Base-by-base conservation (phyloP, 805 yeast genomes). In the Barnettozyma siamensis region DNA sequence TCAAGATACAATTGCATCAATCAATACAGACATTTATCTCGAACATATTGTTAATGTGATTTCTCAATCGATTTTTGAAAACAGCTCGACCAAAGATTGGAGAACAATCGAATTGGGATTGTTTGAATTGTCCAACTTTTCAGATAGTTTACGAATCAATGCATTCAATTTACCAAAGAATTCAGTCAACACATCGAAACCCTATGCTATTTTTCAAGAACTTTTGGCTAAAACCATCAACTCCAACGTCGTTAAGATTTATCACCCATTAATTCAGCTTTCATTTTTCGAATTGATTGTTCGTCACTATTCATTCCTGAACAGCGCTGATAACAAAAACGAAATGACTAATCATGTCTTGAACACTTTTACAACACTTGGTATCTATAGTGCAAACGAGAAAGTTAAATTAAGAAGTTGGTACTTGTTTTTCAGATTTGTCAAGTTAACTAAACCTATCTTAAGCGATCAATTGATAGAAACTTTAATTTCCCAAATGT, bases 361-460 rank as follows among this genome's bases (percentile, higher is more conserved):
- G 43, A 84, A 85, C 51, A 73, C 85, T 18, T 91, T 93, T 58
- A 77, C 88, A 34, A 78, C 93, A 15, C 73, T 81, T 51, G 98
- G 97, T 13, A 75, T 91, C 46, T 88, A 87, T 60, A 87, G 83
- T 63, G 68, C 72, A 5, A 70, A 74, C 49, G 83, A 75, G 43
- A 83, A 78, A 46, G 96, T 89, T 4, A 79, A 88, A 53, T 70
- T 78, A 42, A 79, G 97, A 59, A 74, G 94, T 32, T 93, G 98
- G 96, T 91, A 87, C 59, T 67, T 89, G 48, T 87, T 91, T 53
- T 81, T 81, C 55, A 75, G 95, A 59, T 85, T 89, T 54, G 72
- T 88, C 46, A 87, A 83, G 57, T 67, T 83, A 35, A 81, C 91
- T 2, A 83, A 80, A 55, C 88, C 88, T 29, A 65, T 74, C 37